Percentiles rank a stretch among this genome's conserved stretches.
These are phyloP conservation scores for Rhynchosporium agropyri DNA, from an alignment of 2,329 filamentous ascomycete species.

Conservation along the genomic window DNA sequence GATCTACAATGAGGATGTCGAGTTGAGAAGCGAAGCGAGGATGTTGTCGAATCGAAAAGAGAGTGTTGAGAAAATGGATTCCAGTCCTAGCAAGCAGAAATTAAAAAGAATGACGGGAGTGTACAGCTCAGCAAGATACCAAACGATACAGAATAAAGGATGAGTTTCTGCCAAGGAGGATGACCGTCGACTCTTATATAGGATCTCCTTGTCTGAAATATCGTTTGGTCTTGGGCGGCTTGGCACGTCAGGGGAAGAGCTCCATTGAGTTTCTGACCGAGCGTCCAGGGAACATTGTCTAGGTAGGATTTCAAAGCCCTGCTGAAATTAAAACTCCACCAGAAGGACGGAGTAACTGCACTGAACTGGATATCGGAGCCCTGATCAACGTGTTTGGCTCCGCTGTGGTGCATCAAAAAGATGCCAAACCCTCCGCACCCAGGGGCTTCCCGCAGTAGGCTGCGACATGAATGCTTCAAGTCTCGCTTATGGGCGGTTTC, in stretches of 20 bases:
- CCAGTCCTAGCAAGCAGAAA: conserved; percentile 20
- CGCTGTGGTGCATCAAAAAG: conserved; percentile 11
- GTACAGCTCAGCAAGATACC: conserved; percentile 13
- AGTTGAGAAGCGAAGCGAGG: conserved; percentile 22
- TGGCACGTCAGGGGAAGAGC: conserved; percentile 7
- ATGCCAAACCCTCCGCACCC: not conserved
- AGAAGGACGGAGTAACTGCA: not conserved
- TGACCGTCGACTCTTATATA: conserved; percentile 10
- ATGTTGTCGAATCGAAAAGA: conserved; percentile 17
- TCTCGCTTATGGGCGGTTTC: conserved; percentile 26
- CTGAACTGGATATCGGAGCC: not conserved
- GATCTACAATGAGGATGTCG: conserved; percentile 30
- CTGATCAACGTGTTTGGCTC: not conserved
- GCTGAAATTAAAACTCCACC: conserved; percentile 11
- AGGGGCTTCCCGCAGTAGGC: conserved; percentile 17
- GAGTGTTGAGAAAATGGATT: conserved; percentile 16
- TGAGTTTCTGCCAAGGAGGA: conserved; percentile 14
- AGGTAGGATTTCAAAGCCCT: conserved; percentile 7
- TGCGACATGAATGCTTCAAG: conserved; percentile 29
- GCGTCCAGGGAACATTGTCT: conserved; percentile 7
- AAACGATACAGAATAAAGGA: conserved; percentile 15
- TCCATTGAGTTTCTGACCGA: conserved; percentile 1
- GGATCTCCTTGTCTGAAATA: conserved; percentile 17
- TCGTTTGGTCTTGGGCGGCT: conserved; percentile 1
- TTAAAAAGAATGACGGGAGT: conserved; percentile 24